Conservation (phyloP, 1,284 basidiomycete genomes). For the Pseudozyma flocculosa region DNA sequence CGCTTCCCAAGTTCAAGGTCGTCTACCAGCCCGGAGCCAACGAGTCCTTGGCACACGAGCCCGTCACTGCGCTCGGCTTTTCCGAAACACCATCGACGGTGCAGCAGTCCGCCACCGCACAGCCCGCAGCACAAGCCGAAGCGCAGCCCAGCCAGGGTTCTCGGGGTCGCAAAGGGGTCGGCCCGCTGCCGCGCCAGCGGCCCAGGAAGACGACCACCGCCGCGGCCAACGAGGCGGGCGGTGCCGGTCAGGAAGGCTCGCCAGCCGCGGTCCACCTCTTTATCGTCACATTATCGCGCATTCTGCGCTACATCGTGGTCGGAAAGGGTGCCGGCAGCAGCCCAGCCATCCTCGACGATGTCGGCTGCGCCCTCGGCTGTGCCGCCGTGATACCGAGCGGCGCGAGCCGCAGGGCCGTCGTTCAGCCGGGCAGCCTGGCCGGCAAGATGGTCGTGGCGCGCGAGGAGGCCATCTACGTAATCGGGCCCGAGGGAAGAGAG, state of each 20-base stretch:
- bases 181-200: slow-evolving; percentile 12
- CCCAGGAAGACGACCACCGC: slow-evolving; percentile 1
- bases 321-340: slow-evolving; percentile 71
- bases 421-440: slow-evolving; percentile 60
- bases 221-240: not conserved
- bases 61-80: slow-evolving; percentile 88
- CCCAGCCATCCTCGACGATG: slow-evolving; percentile 75
- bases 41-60: slow-evolving; percentile 64
- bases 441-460: slow-evolving; percentile 79
- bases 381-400: slow-evolving; percentile 61
- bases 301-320: slow-evolving; percentile 74
- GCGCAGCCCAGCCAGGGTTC: slow-evolving; percentile 10
- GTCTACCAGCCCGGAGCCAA: slow-evolving; percentile 39
- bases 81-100: slow-evolving; percentile 61
- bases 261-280: slow-evolving; percentile 68
- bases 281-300: slow-evolving; percentile 81
- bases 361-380: slow-evolving; percentile 80
- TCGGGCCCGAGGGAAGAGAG: slow-evolving; percentile 78
- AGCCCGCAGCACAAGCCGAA: not conserved
- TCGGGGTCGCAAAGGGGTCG: slow-evolving; percentile 18
- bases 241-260: slow-evolving; percentile 2
- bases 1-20: slow-evolving; percentile 56
- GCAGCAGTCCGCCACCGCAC: not conserved
- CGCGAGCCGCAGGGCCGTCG: not conserved
- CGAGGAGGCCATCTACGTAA: slow-evolving; percentile 88